A percentile compares a stretch with the other conserved stretches of the same genome.
These are phyloP conservation scores for Acanthamoeba polyphaga DNA, from an alignment of 208 protist genomes.

Conservation along the genomic window DNA sequence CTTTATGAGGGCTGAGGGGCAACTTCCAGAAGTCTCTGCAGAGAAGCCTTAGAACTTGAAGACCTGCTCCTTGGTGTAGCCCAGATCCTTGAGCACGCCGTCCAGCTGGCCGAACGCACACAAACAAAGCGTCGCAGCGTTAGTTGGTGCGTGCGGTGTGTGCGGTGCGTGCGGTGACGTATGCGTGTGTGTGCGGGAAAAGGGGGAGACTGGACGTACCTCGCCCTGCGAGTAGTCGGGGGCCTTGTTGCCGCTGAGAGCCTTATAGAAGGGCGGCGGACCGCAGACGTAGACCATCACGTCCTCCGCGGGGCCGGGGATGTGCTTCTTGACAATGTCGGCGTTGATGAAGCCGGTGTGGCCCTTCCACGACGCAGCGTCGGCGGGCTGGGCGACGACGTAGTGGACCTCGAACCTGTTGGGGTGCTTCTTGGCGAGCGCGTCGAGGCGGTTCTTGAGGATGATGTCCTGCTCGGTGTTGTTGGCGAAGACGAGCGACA, in stretches of 20 bases:
- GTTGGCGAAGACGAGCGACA: slow-evolving; percentile 94
- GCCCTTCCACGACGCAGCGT: slow-evolving; percentile 85
- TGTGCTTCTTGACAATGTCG: slow-evolving; percentile 55
- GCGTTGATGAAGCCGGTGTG: slow-evolving; percentile 31
- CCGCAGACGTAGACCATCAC: slow-evolving; percentile 44
- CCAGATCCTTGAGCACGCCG: slow-evolving; percentile 51
- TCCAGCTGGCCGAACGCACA: neutral
- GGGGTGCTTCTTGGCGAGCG: slow-evolving; percentile 93
- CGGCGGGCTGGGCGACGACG: slow-evolving; percentile 92
- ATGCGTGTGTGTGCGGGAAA: neutral
- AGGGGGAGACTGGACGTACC: neutral
- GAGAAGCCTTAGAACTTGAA: slow-evolving; percentile 64
- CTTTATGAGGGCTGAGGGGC: neutral
- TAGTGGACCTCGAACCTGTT: slow-evolving; percentile 94
- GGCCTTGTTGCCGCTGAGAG: slow-evolving; percentile 56
- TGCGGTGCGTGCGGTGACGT: too few relatives aligned
- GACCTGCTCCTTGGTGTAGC: slow-evolving; percentile 52
- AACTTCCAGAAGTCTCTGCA: too few relatives aligned
- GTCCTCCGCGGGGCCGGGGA: slow-evolving; percentile 29
- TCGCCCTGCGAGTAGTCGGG: slow-evolving; percentile 73
- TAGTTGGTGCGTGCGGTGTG: too few relatives aligned
- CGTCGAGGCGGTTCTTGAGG: slow-evolving; percentile 94
- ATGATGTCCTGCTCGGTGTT: slow-evolving; percentile 94
- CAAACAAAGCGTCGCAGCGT: neutral
- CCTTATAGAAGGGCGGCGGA: slow-evolving; percentile 41